Evolutionary conservation across 2,329 filamentous ascomycete genomes (phyloP).

Genomic region (Hypocrella siamensis): DNA sequence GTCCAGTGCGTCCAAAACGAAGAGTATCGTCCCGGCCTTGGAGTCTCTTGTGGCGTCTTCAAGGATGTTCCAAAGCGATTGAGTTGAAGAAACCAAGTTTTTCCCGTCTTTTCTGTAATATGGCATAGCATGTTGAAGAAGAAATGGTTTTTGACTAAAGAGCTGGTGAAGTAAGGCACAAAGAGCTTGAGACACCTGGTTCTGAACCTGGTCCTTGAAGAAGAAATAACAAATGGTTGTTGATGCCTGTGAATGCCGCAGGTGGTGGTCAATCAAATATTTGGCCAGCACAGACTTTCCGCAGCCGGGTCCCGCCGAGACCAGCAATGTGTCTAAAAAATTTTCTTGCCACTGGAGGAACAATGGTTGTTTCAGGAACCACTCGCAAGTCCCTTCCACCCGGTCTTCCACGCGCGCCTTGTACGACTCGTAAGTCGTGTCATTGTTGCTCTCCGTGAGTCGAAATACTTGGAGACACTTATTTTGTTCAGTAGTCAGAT

Average conservation of each 20-base stretch:
- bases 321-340: conserved; percentile 11
- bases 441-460: conserved; percentile 16
- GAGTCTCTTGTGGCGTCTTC: background rate
- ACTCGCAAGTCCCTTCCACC: background rate
- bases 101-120: conserved; percentile 8
- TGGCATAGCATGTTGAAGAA: conserved; percentile 9
- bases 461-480: no score
- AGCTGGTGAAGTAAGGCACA: conserved; percentile 21
- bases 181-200: conserved; percentile 12
- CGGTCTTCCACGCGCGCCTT: background rate
- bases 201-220: conserved; percentile 18
- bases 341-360: background rate
- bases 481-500: no score
- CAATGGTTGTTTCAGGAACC: background rate
- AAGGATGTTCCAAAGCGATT: background rate
- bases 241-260: conserved; percentile 5
- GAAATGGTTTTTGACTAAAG: conserved; percentile 10
- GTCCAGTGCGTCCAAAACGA: background rate
- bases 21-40: background rate
- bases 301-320: conserved; percentile 21
- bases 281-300: conserved; percentile 22
- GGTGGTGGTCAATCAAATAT: conserved; percentile 15
- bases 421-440: conserved; percentile 17
- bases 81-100: no score
- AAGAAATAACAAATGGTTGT: conserved; percentile 22